Evolutionary conservation across 2,329 filamentous ascomycete species (phyloP).

Genomic region (Ophiostoma sp.): DNA sequence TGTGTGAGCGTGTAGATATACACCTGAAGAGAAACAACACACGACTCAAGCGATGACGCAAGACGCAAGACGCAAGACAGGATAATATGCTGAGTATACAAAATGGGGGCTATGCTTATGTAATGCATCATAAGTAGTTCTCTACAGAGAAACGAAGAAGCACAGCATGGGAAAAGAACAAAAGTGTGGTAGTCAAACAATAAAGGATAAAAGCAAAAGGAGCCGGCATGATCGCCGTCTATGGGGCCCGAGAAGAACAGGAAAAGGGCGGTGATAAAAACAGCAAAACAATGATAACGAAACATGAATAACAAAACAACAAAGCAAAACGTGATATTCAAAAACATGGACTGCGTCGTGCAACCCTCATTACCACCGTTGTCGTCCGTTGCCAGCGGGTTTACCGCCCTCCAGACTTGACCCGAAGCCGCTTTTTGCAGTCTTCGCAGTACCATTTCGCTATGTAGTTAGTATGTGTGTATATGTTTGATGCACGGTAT

Average conservation of each 20-base stretch:
- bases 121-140: not conserved
- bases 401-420: constrained; percentile 38
- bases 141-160: not conserved
- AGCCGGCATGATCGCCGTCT: constrained; percentile 2
- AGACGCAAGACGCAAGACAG: not conserved
- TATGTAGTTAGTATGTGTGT: constrained; percentile 32
- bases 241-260: not conserved
- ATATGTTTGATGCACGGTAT: not conserved
- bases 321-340: not conserved
- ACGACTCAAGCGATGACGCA: not conserved
- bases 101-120: not conserved
- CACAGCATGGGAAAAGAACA: not conserved
- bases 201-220: not conserved
- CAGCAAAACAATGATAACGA: not conserved
- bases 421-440: constrained; percentile 63
- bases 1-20: not conserved
- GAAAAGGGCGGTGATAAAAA: not conserved
- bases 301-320: not conserved
- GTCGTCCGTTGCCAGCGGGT: constrained; percentile 38
- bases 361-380: constrained; percentile 20
- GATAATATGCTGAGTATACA: not conserved
- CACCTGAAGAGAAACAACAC: not conserved
- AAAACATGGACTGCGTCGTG: constrained; percentile 4
- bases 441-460: constrained; percentile 80
- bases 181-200: not conserved